These are phyloP conservation scores for Erodium maritimum DNA, from an alignment of 345 rosid genomes.

Conservation along the genomic window DNA sequence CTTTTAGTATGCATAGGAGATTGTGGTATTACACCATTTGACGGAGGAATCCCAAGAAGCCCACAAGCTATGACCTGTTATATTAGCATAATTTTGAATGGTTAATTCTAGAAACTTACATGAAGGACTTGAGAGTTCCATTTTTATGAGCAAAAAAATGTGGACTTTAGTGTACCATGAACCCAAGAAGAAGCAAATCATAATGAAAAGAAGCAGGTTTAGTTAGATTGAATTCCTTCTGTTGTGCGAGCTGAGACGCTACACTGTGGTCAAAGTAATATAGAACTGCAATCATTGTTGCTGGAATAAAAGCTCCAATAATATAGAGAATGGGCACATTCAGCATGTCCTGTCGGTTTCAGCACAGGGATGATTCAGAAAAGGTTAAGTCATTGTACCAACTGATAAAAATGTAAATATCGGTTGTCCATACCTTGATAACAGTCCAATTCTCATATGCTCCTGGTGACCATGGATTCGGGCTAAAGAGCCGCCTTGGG, in stretches of 20 bases:
- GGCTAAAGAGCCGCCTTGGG: slow-evolving; percentile 93
- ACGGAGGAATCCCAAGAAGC: slow-evolving; percentile 66
- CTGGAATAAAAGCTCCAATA: slow-evolving; percentile 80
- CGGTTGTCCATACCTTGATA: slow-evolving; percentile 37
- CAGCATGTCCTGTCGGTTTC: slow-evolving; percentile 58
- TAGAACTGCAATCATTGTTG: slow-evolving; percentile 88
- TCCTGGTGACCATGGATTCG: slow-evolving; percentile 91
- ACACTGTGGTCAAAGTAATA: slow-evolving; percentile 93
- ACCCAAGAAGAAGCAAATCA: slow-evolving; percentile 81
- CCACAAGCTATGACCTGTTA: slow-evolving; percentile 62
- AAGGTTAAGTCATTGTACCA: background rate
- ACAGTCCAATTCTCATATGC: slow-evolving; percentile 87
- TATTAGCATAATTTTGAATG: slow-evolving; percentile 1
- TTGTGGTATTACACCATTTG: slow-evolving; percentile 79
- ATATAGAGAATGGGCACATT: slow-evolving; percentile 73
- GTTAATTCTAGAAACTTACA: too few species aligned
- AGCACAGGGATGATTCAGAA: background rate
- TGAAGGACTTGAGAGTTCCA: too few species aligned
- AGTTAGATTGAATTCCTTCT: slow-evolving; percentile 79
- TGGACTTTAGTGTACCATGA: slow-evolving; percentile 61
- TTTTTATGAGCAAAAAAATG: too few species aligned
- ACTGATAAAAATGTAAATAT: background rate
- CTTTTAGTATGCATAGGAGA: slow-evolving; percentile 87
- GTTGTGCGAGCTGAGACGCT: slow-evolving; percentile 92
- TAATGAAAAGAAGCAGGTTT: slow-evolving; percentile 83